phyloP scores from a whole-genome alignment of 1,284 basidiomycete genomes.

The Salmacisia buchloeana region DNA sequence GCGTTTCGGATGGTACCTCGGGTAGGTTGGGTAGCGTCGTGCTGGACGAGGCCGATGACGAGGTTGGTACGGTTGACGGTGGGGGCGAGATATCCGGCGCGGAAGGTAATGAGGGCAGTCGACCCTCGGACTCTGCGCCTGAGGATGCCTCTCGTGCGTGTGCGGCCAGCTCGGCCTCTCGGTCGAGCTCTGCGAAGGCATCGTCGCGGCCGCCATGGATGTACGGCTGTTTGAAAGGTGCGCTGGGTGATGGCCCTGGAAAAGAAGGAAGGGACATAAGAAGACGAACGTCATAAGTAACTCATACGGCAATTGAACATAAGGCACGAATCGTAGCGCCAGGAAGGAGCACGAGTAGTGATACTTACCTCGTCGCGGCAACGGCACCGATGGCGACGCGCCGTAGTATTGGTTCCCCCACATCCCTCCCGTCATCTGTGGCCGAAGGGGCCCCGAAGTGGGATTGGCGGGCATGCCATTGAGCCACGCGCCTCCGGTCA shows the following conservation, averaged over 20 bases:
- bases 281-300: neutral
- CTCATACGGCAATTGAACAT: neutral
- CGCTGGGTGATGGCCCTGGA: neutral
- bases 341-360: neutral
- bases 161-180: conserved; percentile 19
- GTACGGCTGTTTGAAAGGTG: neutral
- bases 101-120: neutral
- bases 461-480: conserved; percentile 18
- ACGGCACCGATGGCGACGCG: neutral
- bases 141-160: neutral
- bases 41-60: neutral
- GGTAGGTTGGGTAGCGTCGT: neutral
- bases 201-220: conserved; percentile 22
- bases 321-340: too few species aligned
- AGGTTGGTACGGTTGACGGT: neutral
- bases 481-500: conserved; percentile 41
- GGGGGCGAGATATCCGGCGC: neutral
- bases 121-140: neutral
- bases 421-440: conserved; percentile 36
- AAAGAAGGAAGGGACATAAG: neutral
- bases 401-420: conserved; percentile 6
- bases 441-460: conserved; percentile 25
- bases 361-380: conserved; percentile 3
- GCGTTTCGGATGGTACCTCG: neutral
- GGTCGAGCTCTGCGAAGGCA: conserved; percentile 39